Evolutionary conservation across 768 basidiomycete species (phyloP).

Genomic region (Tephrocybe sp.): DNA sequence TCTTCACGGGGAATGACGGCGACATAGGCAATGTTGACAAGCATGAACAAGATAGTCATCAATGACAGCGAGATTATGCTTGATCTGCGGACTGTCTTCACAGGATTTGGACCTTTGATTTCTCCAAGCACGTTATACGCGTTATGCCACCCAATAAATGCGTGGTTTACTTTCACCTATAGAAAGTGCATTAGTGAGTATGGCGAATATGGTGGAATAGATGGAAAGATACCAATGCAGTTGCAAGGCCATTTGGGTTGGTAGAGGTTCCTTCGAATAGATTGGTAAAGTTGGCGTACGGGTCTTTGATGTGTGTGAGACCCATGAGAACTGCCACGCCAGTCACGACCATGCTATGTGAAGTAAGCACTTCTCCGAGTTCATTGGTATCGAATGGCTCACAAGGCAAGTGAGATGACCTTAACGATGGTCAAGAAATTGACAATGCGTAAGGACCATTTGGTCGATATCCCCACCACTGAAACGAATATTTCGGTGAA

Average conservation of each 20-base stretch:
- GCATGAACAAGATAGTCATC: conserved; percentile 42
- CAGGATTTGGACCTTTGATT: conserved; percentile 37
- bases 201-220: background rate
- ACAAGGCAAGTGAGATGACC: conserved; percentile 30
- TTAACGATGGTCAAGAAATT: conserved; percentile 32
- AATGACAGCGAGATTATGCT: conserved; percentile 40
- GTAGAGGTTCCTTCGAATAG: conserved; percentile 53
- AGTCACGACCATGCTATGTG: conserved; percentile 43
- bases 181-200: conserved; percentile 8
- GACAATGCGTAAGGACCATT: conserved; percentile 32
- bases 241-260: conserved; percentile 41
- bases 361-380: background rate
- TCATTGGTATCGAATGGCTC: conserved; percentile 9
- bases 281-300: conserved; percentile 54
- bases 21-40: conserved; percentile 42
- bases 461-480: conserved; percentile 36
- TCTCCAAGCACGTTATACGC: conserved; percentile 49
- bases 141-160: conserved; percentile 32
- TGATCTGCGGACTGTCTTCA: conserved; percentile 44
- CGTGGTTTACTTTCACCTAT: conserved; percentile 34
- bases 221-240: conserved; percentile 26
- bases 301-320: conserved; percentile 50
- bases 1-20: conserved; percentile 35
- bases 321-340: conserved; percentile 62
- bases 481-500: background rate